Percentiles rank a stretch among this genome's conserved stretches.
phyloP scores from a whole-genome alignment of 495 filamentous ascomycete genomes.

The Penicillium soppii region DNA sequence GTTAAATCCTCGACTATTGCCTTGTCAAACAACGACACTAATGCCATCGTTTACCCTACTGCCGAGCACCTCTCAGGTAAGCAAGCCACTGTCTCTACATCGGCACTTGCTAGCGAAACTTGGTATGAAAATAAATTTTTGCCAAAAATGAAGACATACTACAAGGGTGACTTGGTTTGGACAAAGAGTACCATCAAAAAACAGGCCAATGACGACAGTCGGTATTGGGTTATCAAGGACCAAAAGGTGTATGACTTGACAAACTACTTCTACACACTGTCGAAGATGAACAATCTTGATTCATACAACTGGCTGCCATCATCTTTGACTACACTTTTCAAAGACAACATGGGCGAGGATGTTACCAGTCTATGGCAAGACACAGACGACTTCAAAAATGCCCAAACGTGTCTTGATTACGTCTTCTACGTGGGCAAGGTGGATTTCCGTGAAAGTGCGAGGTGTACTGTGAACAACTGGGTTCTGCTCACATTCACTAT shows the following conservation, averaged over 20 bases:
- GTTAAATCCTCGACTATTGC: conserved; percentile 51
- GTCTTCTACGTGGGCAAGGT: conserved; percentile 78
- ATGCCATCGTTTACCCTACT: conserved; percentile 32
- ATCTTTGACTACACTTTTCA: conserved; percentile 62
- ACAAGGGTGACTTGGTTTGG: conserved; percentile 85
- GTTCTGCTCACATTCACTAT: conserved; percentile 84
- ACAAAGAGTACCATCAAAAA: conserved; percentile 45
- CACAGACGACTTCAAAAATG: conserved; percentile 52
- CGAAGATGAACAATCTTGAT: conserved; percentile 44
- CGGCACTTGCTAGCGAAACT: conserved; percentile 55
- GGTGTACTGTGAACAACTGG: conserved; percentile 88
- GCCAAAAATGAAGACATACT: conserved; percentile 78
- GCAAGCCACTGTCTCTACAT: conserved; percentile 48
- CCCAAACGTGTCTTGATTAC: conserved; percentile 76
- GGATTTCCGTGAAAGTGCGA: conserved; percentile 76
- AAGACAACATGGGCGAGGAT: conserved; percentile 73
- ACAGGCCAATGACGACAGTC: conserved; percentile 64
- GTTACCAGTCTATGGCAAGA: conserved; percentile 64
- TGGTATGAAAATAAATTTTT: conserved; percentile 80
- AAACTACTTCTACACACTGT: conserved; percentile 78
- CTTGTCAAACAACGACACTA: conserved; percentile 64
- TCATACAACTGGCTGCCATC: conserved; percentile 68
- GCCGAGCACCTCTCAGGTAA: conserved; percentile 69
- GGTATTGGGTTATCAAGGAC: conserved; percentile 77
- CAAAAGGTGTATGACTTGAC: conserved; percentile 82